Percentiles rank a stretch among this genome's conserved stretches.
Evolutionary conservation across 345 rosid genomes (phyloP).

Genomic region (Populus ilicifolia): DNA sequence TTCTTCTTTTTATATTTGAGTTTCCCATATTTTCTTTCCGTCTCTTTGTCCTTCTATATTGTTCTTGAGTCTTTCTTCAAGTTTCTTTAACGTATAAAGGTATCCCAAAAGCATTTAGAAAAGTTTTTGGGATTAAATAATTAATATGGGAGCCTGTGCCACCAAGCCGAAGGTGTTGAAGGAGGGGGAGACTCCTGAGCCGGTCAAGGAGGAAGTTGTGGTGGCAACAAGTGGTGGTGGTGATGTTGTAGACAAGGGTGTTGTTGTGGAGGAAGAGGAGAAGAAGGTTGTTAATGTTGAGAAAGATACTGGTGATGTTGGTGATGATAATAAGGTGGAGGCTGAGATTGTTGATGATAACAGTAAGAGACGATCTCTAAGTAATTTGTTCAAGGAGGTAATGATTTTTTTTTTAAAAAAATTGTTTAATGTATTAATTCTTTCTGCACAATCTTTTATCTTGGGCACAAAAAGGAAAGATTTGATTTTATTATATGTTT

Average conservation of each 20-base stretch:
- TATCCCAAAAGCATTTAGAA: background rate
- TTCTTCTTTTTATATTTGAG: too few relatives aligned
- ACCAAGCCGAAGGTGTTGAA: slow-evolving; percentile 47
- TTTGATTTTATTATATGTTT: background rate
- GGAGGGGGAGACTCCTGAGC: slow-evolving; percentile 25
- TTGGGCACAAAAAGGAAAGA: background rate
- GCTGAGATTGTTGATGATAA: slow-evolving; percentile 25
- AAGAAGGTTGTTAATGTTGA: slow-evolving; percentile 23
- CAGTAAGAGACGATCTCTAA: slow-evolving; percentile 35
- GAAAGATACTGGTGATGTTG: slow-evolving; percentile 7
- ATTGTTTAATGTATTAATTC: background rate
- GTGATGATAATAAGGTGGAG: slow-evolving; percentile 4
- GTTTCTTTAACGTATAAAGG: background rate
- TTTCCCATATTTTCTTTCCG: background rate
- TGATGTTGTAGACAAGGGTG: background rate
- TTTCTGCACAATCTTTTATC: background rate
- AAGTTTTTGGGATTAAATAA: background rate
- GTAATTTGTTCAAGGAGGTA: slow-evolving; percentile 42
- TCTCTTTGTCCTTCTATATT: background rate
- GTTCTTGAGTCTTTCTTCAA: background rate
- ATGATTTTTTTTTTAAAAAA: background rate
- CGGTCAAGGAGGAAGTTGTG: slow-evolving; percentile 11
- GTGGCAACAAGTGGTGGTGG: slow-evolving; percentile 7
- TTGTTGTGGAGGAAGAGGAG: slow-evolving; percentile 21
- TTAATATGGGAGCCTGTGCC: slow-evolving; percentile 30